phyloP scores from a whole-genome alignment of 495 filamentous ascomycete genomes.

The Niebla homalea region DNA sequence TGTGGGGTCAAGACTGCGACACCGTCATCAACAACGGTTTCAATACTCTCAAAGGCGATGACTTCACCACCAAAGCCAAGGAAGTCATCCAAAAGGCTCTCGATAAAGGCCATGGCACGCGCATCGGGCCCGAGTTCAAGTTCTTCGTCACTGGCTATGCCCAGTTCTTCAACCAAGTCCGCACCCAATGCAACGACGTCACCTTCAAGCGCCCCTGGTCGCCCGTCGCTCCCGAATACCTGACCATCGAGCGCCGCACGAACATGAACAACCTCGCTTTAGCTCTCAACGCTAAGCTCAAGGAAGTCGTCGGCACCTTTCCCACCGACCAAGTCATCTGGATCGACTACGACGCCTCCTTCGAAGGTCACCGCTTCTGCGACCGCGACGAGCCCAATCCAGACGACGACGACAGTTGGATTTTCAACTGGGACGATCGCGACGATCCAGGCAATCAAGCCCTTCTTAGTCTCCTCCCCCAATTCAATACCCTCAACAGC shows the following conservation, averaged over 20 bases:
- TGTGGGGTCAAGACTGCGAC: slow-evolving; percentile 4
- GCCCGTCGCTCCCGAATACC: neutral
- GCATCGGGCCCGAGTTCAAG: slow-evolving; percentile 1
- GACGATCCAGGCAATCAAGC: neutral
- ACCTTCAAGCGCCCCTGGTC: slow-evolving; percentile 1
- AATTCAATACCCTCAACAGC: neutral
- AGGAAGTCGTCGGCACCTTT: neutral
- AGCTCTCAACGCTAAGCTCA: slow-evolving; percentile 1
- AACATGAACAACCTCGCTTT: slow-evolving; percentile 7
- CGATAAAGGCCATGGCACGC: neutral
- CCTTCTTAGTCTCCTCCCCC: neutral
- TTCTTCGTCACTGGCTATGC: slow-evolving; percentile 12
- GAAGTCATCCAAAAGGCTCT: slow-evolving; percentile 5
- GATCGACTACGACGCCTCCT: slow-evolving; percentile 7
- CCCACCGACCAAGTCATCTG: neutral
- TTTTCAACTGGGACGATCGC: slow-evolving; percentile 6
- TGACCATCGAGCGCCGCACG: slow-evolving; percentile 6
- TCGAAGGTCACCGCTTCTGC: slow-evolving; percentile 15
- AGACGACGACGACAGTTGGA: slow-evolving; percentile 8
- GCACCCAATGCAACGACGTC: slow-evolving; percentile 9
- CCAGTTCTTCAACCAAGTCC: slow-evolving; percentile 14
- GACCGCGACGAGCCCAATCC: slow-evolving; percentile 12
- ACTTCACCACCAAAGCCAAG: slow-evolving; percentile 1
- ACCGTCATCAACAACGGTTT: slow-evolving; percentile 2
- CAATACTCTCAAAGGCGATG: neutral